These are phyloP conservation scores for Poa pratensis DNA, from an alignment of 176 grass and related monocot genomes.

Conservation along the genomic window DNA sequence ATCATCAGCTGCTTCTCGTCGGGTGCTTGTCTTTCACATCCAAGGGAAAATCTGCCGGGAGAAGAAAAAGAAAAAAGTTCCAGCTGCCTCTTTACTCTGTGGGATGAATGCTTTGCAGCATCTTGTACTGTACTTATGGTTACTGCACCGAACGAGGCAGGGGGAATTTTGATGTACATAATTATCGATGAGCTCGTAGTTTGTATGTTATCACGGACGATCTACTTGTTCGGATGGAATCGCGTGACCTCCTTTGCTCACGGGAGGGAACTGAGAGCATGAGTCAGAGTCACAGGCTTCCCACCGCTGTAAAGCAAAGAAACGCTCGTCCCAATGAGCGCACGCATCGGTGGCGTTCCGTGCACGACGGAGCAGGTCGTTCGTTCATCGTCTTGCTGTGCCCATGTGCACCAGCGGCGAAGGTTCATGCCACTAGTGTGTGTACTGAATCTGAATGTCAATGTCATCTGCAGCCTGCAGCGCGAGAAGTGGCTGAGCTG, in stretches of 20 bases:
- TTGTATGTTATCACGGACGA: neutral
- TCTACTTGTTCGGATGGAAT: too few species aligned
- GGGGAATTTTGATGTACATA: constrained; percentile 38
- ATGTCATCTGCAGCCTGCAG: neutral
- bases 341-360: constrained; percentile 27
- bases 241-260: constrained; percentile 4
- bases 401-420: constrained; percentile 28
- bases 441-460: neutral
- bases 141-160: neutral
- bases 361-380: constrained; percentile 14
- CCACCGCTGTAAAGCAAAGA: neutral
- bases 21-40: neutral
- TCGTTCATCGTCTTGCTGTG: neutral
- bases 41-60: constrained; percentile 21
- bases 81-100: neutral
- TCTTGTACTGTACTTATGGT: constrained; percentile 33
- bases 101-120: neutral
- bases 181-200: neutral
- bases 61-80: neutral
- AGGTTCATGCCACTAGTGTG: neutral
- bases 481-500: neutral
- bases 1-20: constrained; percentile 24
- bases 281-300: neutral
- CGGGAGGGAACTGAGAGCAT: neutral
- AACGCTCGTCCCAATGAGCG: neutral